Evolutionary conservation across 2,329 filamentous ascomycete species (phyloP).

Genomic region (Colletotrichum orchidophilum): DNA sequence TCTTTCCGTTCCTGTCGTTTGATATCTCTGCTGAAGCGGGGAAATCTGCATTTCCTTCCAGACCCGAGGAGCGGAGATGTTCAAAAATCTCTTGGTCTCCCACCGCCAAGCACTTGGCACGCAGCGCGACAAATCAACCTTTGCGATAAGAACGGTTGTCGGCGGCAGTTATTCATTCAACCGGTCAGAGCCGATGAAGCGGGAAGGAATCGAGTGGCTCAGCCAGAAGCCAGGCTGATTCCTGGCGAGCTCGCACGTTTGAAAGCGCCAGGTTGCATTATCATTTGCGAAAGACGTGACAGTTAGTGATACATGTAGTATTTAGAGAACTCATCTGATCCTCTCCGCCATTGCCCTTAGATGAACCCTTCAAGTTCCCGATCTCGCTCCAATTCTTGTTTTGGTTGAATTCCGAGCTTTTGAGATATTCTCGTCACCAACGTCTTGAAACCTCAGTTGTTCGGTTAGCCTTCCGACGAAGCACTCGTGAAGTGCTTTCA

Average conservation of each 20-base stretch:
- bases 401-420: too few relatives aligned
- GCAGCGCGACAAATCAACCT: conserved; percentile 9
- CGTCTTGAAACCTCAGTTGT: too few relatives aligned
- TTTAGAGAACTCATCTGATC: too few relatives aligned
- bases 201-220: not conserved
- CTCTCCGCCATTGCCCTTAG: too few relatives aligned
- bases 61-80: conserved; percentile 20
- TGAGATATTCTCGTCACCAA: too few relatives aligned
- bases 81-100: not conserved
- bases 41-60: not conserved
- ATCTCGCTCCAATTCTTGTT: too few relatives aligned
- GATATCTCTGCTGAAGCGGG: not conserved
- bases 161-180: not conserved
- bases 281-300: too few relatives aligned
- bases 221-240: not conserved
- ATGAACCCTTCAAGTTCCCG: too few relatives aligned
- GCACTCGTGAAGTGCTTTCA: too few relatives aligned
- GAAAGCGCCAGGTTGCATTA: too few relatives aligned
- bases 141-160: conserved; percentile 12
- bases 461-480: too few relatives aligned
- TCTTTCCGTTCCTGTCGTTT: not conserved
- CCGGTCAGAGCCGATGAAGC: not conserved
- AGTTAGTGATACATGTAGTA: too few relatives aligned
- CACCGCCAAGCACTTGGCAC: conserved; percentile 15
- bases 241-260: not conserved